phyloP scores from a whole-genome alignment of 148 eudicot genomes.

The Simmondsia chinensis region DNA sequence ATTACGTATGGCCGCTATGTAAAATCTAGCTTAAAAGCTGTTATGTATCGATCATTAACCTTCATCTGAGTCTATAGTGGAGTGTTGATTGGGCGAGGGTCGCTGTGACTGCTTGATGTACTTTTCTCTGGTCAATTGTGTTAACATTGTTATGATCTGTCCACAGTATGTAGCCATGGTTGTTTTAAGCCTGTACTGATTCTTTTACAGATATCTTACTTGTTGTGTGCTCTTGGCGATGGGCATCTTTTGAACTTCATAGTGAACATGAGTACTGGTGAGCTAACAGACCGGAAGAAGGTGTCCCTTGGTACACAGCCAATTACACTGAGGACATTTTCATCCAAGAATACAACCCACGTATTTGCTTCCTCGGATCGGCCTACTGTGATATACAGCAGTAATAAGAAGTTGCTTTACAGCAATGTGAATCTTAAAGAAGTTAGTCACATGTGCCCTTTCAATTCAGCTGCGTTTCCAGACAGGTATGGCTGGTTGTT shows the following conservation, averaged over 20 bases:
- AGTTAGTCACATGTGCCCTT: slow-evolving; percentile 99
- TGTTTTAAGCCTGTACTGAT: not conserved
- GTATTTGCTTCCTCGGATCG: slow-evolving; percentile 99
- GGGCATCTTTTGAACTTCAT: slow-evolving; percentile 90
- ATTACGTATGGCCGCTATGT: too few species aligned
- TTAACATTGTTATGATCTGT: not conserved
- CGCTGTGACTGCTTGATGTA: too few species aligned
- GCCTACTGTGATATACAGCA: slow-evolving; percentile 97
- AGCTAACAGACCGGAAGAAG: slow-evolving; percentile 79
- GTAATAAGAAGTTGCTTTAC: slow-evolving; percentile 91
- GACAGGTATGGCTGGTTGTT: slow-evolving; percentile 53
- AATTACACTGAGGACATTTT: slow-evolving; percentile 79
- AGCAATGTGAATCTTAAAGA: slow-evolving; percentile 97
- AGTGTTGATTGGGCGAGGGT: too few species aligned
- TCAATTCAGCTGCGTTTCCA: slow-evolving; percentile 94
- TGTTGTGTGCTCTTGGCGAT: slow-evolving; percentile 96
- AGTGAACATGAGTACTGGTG: slow-evolving; percentile 65
- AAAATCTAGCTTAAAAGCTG: too few species aligned
- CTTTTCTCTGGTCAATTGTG: not conserved
- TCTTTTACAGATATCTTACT: slow-evolving; percentile 64
- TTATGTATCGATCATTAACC: too few species aligned
- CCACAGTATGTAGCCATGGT: not conserved
- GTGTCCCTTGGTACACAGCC: slow-evolving; percentile 96
- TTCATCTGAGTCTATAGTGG: too few species aligned
- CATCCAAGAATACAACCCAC: slow-evolving; percentile 87